Evolutionary conservation across 352 stramenopile species (phyloP).

Genomic region (Plasmopara viticola): DNA sequence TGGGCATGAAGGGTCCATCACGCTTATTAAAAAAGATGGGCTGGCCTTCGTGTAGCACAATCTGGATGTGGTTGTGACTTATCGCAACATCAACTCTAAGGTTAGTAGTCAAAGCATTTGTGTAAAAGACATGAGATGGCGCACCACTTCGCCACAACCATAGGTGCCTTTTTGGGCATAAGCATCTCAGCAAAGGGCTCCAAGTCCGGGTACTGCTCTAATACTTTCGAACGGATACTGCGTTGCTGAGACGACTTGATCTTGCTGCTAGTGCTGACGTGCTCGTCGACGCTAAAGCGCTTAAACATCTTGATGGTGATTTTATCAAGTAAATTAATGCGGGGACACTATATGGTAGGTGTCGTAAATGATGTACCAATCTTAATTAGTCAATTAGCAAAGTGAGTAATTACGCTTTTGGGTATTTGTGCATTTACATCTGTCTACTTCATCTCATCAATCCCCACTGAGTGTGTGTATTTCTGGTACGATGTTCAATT

Average conservation of each 20-base stretch:
- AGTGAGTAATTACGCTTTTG: too few species aligned
- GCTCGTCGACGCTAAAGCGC: conserved; percentile 90
- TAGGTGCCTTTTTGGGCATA: conserved; percentile 92
- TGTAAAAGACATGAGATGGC: conserved; percentile 21
- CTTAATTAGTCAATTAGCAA: too few species aligned
- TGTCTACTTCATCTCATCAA: too few species aligned
- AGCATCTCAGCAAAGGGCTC: conserved; percentile 84
- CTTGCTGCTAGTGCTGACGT: conserved; percentile 94
- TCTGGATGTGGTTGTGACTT: conserved; percentile 87
- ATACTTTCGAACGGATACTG: conserved; percentile 90
- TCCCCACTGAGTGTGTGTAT: too few species aligned
- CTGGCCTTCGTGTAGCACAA: conserved; percentile 86
- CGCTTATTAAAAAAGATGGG: conserved; percentile 95
- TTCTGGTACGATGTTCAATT: too few species aligned
- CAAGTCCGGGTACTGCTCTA: conserved; percentile 90
- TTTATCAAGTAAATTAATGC: too few species aligned
- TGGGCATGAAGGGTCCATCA: conserved; percentile 96
- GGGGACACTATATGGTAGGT: too few species aligned
- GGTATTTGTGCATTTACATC: too few species aligned
- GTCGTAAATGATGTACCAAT: too few species aligned
- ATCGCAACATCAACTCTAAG: conserved; percentile 3
- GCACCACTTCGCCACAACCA: conserved; percentile 89
- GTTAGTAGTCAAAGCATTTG: not conserved
- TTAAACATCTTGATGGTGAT: conserved; percentile 86
- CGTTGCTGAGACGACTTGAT: conserved; percentile 96